A percentile compares a stretch with the other conserved stretches of the same genome.
These are phyloP conservation scores for Ganoderma lucidum DNA, from an alignment of 1,284 basidiomycete genomes.

Conservation along the genomic window DNA sequence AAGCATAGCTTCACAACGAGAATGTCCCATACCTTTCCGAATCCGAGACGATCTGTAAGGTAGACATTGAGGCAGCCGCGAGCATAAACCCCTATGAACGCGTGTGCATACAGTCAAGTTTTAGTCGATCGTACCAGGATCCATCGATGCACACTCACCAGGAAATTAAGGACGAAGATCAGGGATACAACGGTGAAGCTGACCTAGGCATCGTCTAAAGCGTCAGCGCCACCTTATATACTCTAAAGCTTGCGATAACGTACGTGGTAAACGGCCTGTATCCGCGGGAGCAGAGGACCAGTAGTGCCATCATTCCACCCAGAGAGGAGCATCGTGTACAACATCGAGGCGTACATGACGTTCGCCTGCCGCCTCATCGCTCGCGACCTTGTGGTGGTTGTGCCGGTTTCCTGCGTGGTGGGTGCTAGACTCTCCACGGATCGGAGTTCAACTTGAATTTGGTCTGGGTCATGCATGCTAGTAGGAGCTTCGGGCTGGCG, in stretches of 20 bases:
- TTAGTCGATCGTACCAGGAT: no score
- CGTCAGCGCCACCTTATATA: not conserved
- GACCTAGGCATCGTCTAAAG: slow-evolving; percentile 39
- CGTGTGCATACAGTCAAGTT: not conserved
- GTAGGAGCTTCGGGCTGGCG: not conserved
- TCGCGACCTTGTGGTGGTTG: not conserved
- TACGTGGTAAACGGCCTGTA: slow-evolving; percentile 63
- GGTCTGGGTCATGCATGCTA: not conserved
- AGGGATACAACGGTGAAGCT: slow-evolving; percentile 56
- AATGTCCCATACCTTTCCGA: slow-evolving; percentile 54
- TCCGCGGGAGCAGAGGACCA: slow-evolving; percentile 63
- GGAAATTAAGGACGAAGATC: slow-evolving; percentile 63
- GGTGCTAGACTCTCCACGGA: not conserved
- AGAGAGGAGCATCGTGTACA: slow-evolving; percentile 17
- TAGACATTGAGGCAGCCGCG: slow-evolving; percentile 58
- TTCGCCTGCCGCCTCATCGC: slow-evolving; percentile 5
- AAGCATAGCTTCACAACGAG: not conserved
- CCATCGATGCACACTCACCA: slow-evolving; percentile 44
- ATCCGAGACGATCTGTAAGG: slow-evolving; percentile 59
- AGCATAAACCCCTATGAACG: slow-evolving; percentile 53
- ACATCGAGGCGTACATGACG: slow-evolving; percentile 16
- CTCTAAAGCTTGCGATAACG: not conserved
- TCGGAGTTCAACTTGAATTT: not conserved
- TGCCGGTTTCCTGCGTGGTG: not conserved
- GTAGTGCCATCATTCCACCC: slow-evolving; percentile 68